Evolutionary conservation across 2,329 filamentous ascomycete species (phyloP).

Genomic region (Berkeleyomyces basicola): DNA sequence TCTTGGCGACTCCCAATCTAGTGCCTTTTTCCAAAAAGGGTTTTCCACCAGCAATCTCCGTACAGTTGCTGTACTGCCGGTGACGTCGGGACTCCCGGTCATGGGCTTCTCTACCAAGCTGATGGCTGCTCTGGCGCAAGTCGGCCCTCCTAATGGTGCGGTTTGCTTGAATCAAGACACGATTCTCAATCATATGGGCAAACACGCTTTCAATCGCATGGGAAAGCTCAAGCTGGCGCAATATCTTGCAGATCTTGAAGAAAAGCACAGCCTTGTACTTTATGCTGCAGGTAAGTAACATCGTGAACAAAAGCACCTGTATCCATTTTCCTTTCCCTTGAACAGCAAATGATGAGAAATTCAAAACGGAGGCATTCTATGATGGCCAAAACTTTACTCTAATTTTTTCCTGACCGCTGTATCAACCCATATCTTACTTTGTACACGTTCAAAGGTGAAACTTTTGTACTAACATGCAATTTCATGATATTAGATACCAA

Average conservation of each 20-base stretch:
- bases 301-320: neutral
- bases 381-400: conserved; percentile 40
- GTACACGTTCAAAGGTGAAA: conserved; percentile 18
- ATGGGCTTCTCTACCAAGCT: conserved; percentile 86
- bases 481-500: conserved; percentile 51
- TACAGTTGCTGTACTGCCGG: conserved; percentile 81
- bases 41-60: conserved; percentile 84
- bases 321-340: conserved; percentile 3
- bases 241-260: conserved; percentile 89
- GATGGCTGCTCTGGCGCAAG: conserved; percentile 74
- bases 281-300: conserved; percentile 61
- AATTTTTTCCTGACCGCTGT: conserved; percentile 47
- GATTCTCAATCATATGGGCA: conserved; percentile 84
- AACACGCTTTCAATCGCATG: conserved; percentile 94
- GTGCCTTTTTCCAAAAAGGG: conserved; percentile 32
- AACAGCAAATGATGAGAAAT: conserved; percentile 35
- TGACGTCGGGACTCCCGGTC: conserved; percentile 81
- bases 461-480: conserved; percentile 2
- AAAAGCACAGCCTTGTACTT: conserved; percentile 88
- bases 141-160: conserved; percentile 76
- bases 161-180: conserved; percentile 85
- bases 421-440: conserved; percentile 6
- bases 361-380: conserved; percentile 31
- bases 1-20: conserved; percentile 35
- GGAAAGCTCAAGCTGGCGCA: conserved; percentile 91